Percentiles rank a stretch among this genome's conserved stretches.
phyloP scores from a whole-genome alignment of 768 basidiomycete genomes.

The Lentinula boryana region DNA sequence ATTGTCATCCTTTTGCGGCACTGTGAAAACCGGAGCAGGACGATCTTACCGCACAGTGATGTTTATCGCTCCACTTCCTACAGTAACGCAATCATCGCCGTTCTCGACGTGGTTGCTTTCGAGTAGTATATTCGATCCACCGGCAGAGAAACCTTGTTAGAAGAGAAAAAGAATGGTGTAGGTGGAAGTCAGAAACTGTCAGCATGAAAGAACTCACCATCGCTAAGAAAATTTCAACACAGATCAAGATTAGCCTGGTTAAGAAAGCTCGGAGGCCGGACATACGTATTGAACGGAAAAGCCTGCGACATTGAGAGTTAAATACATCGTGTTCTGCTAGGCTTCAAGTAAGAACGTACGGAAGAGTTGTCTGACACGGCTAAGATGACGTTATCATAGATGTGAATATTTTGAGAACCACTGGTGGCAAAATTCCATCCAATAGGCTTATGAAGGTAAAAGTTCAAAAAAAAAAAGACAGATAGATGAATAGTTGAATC shows the following conservation, averaged over 20 bases:
- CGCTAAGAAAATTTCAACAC: slow-evolving; percentile 17
- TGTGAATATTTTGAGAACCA: slow-evolving; percentile 41
- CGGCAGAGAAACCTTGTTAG: slow-evolving; percentile 45
- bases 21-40: background rate
- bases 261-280: background rate
- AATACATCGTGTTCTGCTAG: background rate
- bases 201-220: slow-evolving; percentile 23
- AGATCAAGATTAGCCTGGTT: background rate
- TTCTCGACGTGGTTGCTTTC: slow-evolving; percentile 54
- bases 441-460: slow-evolving; percentile 33
- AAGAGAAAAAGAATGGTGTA: background rate
- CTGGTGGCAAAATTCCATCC: slow-evolving; percentile 56
- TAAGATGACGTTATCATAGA: slow-evolving; percentile 48
- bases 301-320: slow-evolving; percentile 23
- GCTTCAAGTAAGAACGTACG: slow-evolving; percentile 13
- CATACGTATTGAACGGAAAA: slow-evolving; percentile 60
- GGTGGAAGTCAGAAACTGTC: slow-evolving; percentile 16
- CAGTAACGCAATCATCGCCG: slow-evolving; percentile 59
- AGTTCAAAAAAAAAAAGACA: background rate
- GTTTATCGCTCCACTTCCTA: slow-evolving; percentile 49
- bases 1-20: background rate
- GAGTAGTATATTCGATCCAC: slow-evolving; percentile 50
- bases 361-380: slow-evolving; percentile 39
- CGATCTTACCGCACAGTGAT: slow-evolving; percentile 38
- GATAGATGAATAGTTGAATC: background rate